phyloP scores from a whole-genome alignment of 2,329 filamentous ascomycete genomes.

The Thielaviopsis cerberus region DNA sequence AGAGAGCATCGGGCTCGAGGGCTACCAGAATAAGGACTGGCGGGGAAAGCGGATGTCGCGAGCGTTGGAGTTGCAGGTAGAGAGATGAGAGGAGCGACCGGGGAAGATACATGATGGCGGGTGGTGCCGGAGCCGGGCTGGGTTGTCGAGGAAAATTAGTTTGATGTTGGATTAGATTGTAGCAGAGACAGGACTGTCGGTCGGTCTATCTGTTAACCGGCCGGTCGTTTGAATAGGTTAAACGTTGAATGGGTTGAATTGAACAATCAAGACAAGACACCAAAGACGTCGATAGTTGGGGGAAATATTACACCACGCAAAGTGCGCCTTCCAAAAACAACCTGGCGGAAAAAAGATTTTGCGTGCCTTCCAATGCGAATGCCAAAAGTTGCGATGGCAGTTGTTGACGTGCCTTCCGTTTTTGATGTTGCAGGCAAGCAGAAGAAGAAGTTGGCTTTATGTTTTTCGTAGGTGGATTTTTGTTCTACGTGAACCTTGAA shows the following conservation, averaged over 20 bases:
- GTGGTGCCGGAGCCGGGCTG: neutral
- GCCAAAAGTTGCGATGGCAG: neutral
- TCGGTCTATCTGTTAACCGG: conserved; percentile 1
- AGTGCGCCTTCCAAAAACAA: neutral
- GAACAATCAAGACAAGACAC: neutral
- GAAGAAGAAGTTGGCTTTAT: neutral
- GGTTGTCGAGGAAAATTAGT: neutral
- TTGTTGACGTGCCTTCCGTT: neutral
- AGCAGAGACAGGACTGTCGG: too few species aligned
- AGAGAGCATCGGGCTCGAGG: conserved; percentile 86
- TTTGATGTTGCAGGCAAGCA: neutral
- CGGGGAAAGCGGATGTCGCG: conserved; percentile 74
- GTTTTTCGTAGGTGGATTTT: neutral
- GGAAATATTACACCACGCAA: neutral
- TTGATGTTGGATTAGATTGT: conserved; percentile 12
- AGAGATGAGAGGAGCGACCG: conserved; percentile 75
- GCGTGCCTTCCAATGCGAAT: neutral
- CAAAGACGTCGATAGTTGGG: neutral
- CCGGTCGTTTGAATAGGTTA: neutral
- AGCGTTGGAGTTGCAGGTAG: conserved; percentile 72
- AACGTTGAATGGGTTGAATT: neutral
- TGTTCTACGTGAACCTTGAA: neutral
- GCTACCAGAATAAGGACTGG: conserved; percentile 83
- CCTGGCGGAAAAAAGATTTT: neutral
- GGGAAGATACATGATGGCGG: conserved; percentile 69